phyloP scores from a whole-genome alignment of 2,329 filamentous ascomycete genomes.

The Cadophora sp. region DNA sequence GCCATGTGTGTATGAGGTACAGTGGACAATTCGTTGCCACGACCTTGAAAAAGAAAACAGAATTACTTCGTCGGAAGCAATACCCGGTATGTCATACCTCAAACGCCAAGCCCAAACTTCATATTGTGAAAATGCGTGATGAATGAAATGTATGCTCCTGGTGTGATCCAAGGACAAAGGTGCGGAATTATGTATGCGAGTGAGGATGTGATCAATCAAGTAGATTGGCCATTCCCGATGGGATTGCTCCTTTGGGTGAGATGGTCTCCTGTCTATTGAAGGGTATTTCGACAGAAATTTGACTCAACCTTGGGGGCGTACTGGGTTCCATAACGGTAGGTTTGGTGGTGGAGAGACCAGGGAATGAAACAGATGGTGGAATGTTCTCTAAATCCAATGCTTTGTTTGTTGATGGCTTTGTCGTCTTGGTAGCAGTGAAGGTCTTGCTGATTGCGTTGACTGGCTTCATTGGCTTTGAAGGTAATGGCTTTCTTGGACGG shows the following conservation, averaged over 20 bases:
- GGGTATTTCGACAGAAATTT: slow-evolving; percentile 23
- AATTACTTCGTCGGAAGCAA: neutral
- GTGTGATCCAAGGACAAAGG: neutral
- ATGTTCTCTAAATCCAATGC: slow-evolving; percentile 12
- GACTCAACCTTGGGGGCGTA: slow-evolving; percentile 6
- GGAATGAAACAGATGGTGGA: slow-evolving; percentile 26
- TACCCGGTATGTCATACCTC: neutral
- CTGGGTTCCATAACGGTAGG: neutral
- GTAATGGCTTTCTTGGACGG: slow-evolving; percentile 37
- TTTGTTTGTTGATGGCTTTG: slow-evolving; percentile 29
- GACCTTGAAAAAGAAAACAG: neutral
- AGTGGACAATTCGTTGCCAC: neutral
- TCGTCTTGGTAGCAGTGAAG: slow-evolving; percentile 39
- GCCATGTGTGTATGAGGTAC: neutral
- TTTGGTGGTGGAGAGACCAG: slow-evolving; percentile 28
- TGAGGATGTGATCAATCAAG: slow-evolving; percentile 37
- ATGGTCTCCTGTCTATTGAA: slow-evolving; percentile 48
- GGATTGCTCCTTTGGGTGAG: slow-evolving; percentile 51
- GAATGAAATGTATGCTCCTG: slow-evolving; percentile 6
- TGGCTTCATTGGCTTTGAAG: slow-evolving; percentile 33
- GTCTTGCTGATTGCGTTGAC: slow-evolving; percentile 39
- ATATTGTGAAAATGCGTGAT: slow-evolving; percentile 1
- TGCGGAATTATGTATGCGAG: neutral
- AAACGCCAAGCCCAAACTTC: slow-evolving; percentile 1
- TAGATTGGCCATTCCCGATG: slow-evolving; percentile 50